phyloP scores from a whole-genome alignment of 352 stramenopile genomes.

The Globisporangium lucens region DNA sequence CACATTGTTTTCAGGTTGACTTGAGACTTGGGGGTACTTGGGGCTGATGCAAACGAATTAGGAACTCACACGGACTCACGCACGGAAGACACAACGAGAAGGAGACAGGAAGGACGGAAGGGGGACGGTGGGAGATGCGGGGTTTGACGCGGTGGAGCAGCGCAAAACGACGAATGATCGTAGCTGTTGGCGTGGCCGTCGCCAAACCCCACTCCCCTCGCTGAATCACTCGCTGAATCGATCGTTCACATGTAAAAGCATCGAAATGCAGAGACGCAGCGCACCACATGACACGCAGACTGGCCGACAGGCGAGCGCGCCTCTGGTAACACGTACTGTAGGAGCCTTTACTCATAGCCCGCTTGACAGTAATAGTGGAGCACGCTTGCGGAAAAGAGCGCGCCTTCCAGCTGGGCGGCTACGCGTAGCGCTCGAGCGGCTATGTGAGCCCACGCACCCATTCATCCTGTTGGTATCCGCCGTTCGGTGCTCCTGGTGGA shows the following conservation, averaged over 20 bases:
- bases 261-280: slow-evolving; percentile 2
- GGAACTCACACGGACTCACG: slow-evolving; percentile 3
- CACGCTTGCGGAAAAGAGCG: slow-evolving; percentile 4
- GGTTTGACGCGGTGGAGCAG: slow-evolving; percentile 2
- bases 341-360: not conserved
- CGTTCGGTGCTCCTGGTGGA: slow-evolving; percentile 7
- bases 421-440: not conserved
- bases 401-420: not conserved
- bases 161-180: slow-evolving; percentile 21
- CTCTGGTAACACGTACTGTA: not conserved
- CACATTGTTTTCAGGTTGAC: slow-evolving; percentile 7
- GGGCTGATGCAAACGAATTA: slow-evolving; percentile 1
- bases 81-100: slow-evolving; percentile 5
- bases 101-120: not conserved
- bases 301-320: slow-evolving; percentile 4
- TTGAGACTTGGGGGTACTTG: not conserved
- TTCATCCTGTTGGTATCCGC: not conserved
- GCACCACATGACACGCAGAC: slow-evolving; percentile 8
- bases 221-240: not conserved
- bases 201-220: not conserved
- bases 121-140: not conserved
- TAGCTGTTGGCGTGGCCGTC: not conserved
- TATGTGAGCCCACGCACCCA: slow-evolving; percentile 1
- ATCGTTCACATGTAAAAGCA: slow-evolving; percentile 4
- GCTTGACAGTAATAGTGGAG: not conserved